Evolutionary conservation across 208 protist genomes (phyloP), one percentile per base, ranked within the genome.

Genomic region (Wallacemonas sp.): DNA sequence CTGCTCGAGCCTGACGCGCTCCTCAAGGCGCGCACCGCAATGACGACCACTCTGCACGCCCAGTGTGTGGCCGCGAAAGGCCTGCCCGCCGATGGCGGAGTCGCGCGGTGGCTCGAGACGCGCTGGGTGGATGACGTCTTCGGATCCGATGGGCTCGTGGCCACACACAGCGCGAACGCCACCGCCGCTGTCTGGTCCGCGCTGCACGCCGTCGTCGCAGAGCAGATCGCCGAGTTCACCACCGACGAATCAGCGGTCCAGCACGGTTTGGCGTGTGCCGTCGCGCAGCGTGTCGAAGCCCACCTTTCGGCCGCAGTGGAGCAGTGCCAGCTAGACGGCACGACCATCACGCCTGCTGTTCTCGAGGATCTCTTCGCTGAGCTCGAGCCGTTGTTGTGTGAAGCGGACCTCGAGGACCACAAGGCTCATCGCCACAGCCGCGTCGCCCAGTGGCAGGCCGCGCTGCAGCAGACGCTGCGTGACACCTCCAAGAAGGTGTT

Each of bases 321-420:
- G 52, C 52, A 58, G 32, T 11, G 30, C n/a, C 52, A 58, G 19
- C 52, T 58, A 9, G 32, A 58, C 32, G 52, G 52, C 32, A n/a
- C 29, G 12, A 3, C 26, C 16, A 39, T 58, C 52, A 58, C 52
- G 12, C 30, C 52, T n/a, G 30, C 34, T 16, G 26, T 58, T 29
- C 4, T 58, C 8, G 30, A 9, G 14, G 52, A 24, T 17, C 29
- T 58, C 30, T 58, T 58, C 23, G 14, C 52, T 5, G 9, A 8
- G 30, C 52, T 58, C 14, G 52, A 39, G 30, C 9, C 30, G 14
- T 5, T 24, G 3, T 4, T 33, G n/a, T 27, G 52, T 14, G 17
- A 17, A 0, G 52, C 17, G 8, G 52, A 19, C 29, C 52, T 19
- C n/a, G 30, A 34, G 12, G 52, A 58, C 27, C 26, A 26, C 3